Percentiles rank a stretch among this genome's conserved stretches.
Evolutionary conservation across 2,329 filamentous ascomycete genomes (phyloP).

Genomic region (Chalaropsis ovoidea): DNA sequence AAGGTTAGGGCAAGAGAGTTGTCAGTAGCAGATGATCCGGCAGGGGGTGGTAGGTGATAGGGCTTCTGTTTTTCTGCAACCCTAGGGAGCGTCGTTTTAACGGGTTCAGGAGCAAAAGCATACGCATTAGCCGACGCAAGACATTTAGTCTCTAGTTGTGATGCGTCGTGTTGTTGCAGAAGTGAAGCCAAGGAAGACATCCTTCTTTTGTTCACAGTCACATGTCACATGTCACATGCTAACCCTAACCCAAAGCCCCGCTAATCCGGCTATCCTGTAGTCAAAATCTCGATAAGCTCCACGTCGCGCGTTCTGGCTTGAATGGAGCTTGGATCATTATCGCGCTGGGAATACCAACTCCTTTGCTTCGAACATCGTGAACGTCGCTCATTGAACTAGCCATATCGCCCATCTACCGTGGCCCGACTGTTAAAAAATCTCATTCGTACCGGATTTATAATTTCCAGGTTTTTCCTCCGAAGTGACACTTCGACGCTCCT

Average conservation of each 20-base stretch:
- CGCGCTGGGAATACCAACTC: not conserved
- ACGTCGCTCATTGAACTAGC: not conserved
- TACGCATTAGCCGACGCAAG: not conserved
- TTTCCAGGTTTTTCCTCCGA: not conserved
- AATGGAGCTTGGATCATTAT: conserved; percentile 12
- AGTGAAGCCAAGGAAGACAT: too few relatives aligned
- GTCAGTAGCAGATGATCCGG: not conserved
- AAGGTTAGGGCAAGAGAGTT: not conserved
- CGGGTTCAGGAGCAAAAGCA: not conserved
- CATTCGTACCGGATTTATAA: not conserved
- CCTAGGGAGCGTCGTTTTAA: not conserved
- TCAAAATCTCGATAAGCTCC: conserved; percentile 15
- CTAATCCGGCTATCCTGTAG: not conserved
- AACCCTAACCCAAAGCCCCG: not conserved
- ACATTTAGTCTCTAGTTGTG: not conserved
- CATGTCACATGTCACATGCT: too few relatives aligned
- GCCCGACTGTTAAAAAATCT: not conserved
- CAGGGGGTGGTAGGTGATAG: not conserved
- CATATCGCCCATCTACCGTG: not conserved
- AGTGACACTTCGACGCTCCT: not conserved
- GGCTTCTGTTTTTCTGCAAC: not conserved
- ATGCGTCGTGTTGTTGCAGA: too few relatives aligned
- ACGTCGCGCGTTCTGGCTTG: conserved; percentile 18
- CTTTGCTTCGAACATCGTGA: not conserved
- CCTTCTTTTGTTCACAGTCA: too few relatives aligned